phyloP scores from a whole-genome alignment of 106 monocot genomes.

The Allium cepa region DNA sequence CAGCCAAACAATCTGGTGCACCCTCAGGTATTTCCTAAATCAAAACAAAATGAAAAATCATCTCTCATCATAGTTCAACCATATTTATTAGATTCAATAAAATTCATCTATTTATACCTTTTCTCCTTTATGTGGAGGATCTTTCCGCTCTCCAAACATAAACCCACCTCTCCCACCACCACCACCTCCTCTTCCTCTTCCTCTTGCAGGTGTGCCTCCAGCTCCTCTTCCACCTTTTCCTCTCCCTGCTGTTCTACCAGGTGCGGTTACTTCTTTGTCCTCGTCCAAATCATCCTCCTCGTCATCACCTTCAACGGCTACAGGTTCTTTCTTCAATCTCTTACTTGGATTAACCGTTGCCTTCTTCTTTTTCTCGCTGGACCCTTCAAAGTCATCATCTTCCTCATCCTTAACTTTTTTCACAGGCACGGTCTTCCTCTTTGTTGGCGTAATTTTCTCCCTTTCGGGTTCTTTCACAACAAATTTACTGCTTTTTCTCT shows the following conservation, averaged over 20 bases:
- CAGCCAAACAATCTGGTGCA: conserved; percentile 73
- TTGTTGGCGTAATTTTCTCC: conserved; percentile 14
- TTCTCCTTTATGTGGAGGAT: conserved; percentile 96
- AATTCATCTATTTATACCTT: conserved; percentile 40
- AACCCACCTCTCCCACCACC: conserved; percentile 88
- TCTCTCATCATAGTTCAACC: neutral
- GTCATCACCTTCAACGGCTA: neutral
- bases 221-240: conserved; percentile 75
- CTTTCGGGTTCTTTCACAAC: conserved; percentile 35
- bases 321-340: conserved; percentile 36
- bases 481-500: conserved; percentile 88
- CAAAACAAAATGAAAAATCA: neutral
- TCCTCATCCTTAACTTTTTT: conserved; percentile 33
- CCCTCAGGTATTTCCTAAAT: conserved; percentile 94
- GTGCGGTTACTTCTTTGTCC: conserved; percentile 21
- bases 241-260: conserved; percentile 47
- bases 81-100: neutral
- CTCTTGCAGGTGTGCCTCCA: conserved; percentile 24
- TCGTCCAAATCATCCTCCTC: conserved; percentile 25
- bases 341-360: conserved; percentile 28
- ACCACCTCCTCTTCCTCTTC: conserved; percentile 66
- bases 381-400: conserved; percentile 55
- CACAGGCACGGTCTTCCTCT: conserved; percentile 43
- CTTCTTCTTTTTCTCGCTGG: conserved; percentile 28
- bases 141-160: conserved; percentile 90